Percentiles rank a stretch among this genome's conserved stretches.
These are phyloP conservation scores for Ophiostoma perfectum DNA, from an alignment of 2,329 filamentous ascomycete genomes.

Conservation along the genomic window DNA sequence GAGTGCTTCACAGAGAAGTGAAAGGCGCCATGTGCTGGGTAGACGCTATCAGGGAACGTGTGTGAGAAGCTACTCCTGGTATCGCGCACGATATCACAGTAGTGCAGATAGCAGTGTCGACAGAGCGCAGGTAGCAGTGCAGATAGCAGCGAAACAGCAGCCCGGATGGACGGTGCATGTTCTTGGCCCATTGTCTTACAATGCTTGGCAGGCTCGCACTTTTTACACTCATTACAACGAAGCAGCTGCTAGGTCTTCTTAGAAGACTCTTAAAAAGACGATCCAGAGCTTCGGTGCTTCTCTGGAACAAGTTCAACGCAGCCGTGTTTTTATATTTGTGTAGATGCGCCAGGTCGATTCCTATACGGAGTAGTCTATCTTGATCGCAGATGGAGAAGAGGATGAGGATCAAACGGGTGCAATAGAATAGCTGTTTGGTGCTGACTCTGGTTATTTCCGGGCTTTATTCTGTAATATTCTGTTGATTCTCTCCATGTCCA, in stretches of 20 bases:
- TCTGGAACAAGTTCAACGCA: not conserved
- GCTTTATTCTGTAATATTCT: no score
- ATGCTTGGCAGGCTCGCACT: not conserved
- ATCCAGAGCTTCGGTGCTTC: slow-evolving; percentile 5
- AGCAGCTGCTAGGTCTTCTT: no score
- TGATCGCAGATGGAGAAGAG: not conserved
- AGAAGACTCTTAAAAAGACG: not conserved
- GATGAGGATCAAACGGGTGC: not conserved
- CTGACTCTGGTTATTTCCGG: no score
- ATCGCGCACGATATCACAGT: slow-evolving; percentile 1
- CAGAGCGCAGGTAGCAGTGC: not conserved
- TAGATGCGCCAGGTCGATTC: no score
- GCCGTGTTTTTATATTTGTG: not conserved
- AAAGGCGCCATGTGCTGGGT: not conserved
- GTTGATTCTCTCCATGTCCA: no score
- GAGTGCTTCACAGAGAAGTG: not conserved
- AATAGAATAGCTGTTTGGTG: no score
- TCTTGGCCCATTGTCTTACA: no score
- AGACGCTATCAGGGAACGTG: not conserved
- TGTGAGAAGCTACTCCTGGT: not conserved
- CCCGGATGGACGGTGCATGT: not conserved
- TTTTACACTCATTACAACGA: not conserved
- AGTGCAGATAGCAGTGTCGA: not conserved
- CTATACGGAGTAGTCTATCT: no score
- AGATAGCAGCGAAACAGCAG: not conserved